Percentiles rank a stretch among this genome's conserved stretches.
phyloP scores from a whole-genome alignment of 345 rosid genomes.

The Syzygium grande region DNA sequence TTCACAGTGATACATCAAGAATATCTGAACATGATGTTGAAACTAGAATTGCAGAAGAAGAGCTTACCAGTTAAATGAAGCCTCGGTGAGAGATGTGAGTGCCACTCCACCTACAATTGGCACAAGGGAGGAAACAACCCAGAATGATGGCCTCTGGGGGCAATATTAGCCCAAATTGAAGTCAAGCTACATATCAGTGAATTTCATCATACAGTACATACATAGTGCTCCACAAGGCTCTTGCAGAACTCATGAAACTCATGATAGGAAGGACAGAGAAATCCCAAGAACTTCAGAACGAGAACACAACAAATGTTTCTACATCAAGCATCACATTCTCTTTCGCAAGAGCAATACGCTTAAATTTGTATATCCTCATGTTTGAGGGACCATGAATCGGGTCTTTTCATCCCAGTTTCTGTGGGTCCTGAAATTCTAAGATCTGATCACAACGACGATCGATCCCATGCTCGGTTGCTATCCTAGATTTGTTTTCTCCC shows the following conservation, averaged over 20 bases:
- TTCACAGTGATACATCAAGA: neutral
- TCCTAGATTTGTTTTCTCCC: neutral
- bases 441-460: neutral
- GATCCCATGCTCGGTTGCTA: neutral
- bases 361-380: neutral
- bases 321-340: neutral
- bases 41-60: neutral
- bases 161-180: neutral
- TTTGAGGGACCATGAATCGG: neutral
- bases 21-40: neutral
- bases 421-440: neutral
- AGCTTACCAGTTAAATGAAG: constrained; percentile 75
- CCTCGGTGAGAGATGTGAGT: constrained; percentile 71
- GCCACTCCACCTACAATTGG: constrained; percentile 86
- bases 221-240: neutral
- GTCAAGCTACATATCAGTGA: neutral
- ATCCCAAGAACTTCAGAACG: neutral
- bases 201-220: neutral
- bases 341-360: neutral
- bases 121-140: constrained; percentile 51
- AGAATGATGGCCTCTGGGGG: constrained; percentile 53
- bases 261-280: neutral
- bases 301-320: neutral
- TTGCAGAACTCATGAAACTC: neutral
- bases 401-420: neutral